These are phyloP conservation scores for Sclerotinia nivalis DNA, from an alignment of 2,329 filamentous ascomycete species.

Conservation along the genomic window DNA sequence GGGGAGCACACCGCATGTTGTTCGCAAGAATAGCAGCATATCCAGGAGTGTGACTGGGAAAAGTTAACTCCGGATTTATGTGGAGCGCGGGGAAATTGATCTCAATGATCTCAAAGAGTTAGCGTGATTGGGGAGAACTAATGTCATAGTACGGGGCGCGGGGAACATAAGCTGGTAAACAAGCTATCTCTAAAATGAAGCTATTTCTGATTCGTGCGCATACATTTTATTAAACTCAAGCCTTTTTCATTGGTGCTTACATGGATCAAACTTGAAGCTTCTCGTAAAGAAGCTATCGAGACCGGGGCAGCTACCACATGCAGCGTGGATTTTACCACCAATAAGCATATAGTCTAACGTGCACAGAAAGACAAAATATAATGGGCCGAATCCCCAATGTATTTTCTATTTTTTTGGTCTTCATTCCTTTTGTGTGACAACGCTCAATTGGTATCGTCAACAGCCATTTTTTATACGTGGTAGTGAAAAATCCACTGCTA, in stretches of 20 bases:
- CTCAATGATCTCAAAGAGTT: not conserved
- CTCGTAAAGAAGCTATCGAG: not conserved
- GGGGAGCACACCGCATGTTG: not conserved
- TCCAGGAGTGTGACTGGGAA: not conserved
- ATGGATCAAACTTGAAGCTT: not conserved
- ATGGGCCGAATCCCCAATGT: not conserved
- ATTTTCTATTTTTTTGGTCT: not conserved
- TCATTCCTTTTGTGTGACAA: not conserved
- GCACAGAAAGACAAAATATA: slow-evolving; percentile 4
- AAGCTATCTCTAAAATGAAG: not conserved
- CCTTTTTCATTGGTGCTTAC: not conserved
- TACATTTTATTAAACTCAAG: not conserved
- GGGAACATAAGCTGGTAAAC: not conserved
- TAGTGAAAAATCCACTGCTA: not conserved
- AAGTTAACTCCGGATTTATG: not conserved
- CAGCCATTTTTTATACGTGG: not conserved
- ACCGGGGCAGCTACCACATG: not conserved
- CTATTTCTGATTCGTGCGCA: not conserved
- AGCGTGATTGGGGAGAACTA: not conserved
- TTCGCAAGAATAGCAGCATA: not conserved
- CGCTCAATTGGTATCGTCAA: not conserved
- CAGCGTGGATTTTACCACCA: slow-evolving; percentile 1
- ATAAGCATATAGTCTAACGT: not conserved
- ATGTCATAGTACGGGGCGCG: not conserved
- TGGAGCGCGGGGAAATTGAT: slow-evolving; percentile 11